Evolutionary conservation across 495 filamentous ascomycete species (phyloP).

Genomic region (Trichoderma gamsii): DNA sequence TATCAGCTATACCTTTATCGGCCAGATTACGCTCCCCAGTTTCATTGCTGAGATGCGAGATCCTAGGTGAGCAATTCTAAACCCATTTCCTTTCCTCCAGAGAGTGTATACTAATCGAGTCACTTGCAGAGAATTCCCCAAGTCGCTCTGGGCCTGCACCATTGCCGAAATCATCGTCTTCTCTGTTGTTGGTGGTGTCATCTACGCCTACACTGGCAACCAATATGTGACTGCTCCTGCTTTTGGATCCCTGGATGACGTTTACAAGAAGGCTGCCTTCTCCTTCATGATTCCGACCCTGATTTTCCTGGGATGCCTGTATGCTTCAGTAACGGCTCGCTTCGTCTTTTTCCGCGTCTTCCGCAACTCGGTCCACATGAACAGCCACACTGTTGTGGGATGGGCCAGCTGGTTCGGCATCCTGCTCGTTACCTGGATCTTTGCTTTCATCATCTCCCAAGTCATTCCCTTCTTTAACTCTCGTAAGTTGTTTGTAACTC

Average conservation of each 20-base stretch:
- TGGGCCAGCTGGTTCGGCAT: conserved; percentile 75
- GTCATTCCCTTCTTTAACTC: conserved; percentile 89
- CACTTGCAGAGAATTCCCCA: conserved; percentile 64
- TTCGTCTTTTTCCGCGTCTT: conserved; percentile 86
- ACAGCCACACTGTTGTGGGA: conserved; percentile 70
- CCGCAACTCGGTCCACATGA: conserved; percentile 67
- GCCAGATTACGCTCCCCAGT: conserved; percentile 82
- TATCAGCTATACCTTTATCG: conserved; percentile 88
- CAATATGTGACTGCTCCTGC: conserved; percentile 78
- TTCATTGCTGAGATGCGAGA: conserved; percentile 93
- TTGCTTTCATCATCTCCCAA: conserved; percentile 78
- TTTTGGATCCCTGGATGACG: conserved; percentile 68
- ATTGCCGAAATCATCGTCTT: conserved; percentile 80
- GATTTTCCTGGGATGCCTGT: conserved; percentile 82
- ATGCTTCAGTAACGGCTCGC: conserved; percentile 78
- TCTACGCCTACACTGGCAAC: conserved; percentile 77
- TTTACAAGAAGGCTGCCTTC: conserved; percentile 77
- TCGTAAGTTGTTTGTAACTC: conserved; percentile 26
- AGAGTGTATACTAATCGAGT: conserved; percentile 2
- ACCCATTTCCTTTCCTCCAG: too few species aligned
- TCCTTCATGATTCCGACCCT: conserved; percentile 90
- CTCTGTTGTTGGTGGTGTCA: conserved; percentile 63
- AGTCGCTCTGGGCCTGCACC: conserved; percentile 80
- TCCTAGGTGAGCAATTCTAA: conserved; percentile 34
- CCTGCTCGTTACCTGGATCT: conserved; percentile 61